Evolutionary conservation across 371 early-diverging fungal species (phyloP).

Genomic region (Circinella minor): DNA sequence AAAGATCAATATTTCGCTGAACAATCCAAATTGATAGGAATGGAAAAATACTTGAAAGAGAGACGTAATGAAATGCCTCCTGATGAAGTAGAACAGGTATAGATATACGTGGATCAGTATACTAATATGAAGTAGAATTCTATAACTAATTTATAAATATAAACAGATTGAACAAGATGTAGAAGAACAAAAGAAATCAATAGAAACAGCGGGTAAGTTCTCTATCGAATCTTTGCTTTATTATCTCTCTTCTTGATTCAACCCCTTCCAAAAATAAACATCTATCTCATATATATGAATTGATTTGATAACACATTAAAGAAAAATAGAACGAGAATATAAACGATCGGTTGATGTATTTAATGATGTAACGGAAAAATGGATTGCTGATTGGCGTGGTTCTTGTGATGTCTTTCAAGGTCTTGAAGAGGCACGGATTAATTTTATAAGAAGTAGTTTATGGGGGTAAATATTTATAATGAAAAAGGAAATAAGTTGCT

Average conservation of each 20-base stretch:
- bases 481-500: too few species aligned
- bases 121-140: not conserved
- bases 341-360: slow-evolving; percentile 15
- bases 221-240: too few species aligned
- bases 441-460: slow-evolving; percentile 29
- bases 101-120: slow-evolving; percentile 2
- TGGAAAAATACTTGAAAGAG: slow-evolving; percentile 25
- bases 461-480: slow-evolving; percentile 22
- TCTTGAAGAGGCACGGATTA: slow-evolving; percentile 28
- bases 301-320: not conserved
- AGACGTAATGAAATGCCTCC: slow-evolving; percentile 6
- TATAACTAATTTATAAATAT: not conserved
- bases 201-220: slow-evolving; percentile 13
- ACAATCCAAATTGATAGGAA: slow-evolving; percentile 22
- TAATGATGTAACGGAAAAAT: slow-evolving; percentile 16
- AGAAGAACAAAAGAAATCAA: slow-evolving; percentile 17
- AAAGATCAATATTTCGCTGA: slow-evolving; percentile 23
- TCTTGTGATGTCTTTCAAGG: slow-evolving; percentile 27
- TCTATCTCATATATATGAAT: not conserved
- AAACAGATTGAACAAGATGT: slow-evolving; percentile 19
- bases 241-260: too few species aligned
- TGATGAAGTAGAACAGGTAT: slow-evolving; percentile 23
- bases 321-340: slow-evolving; percentile 18
- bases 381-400: slow-evolving; percentile 28
- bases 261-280: not conserved